Evolutionary conservation across 192 early-diverging fungal species (phyloP).

Genomic region (Pilobolus umbonatus): DNA sequence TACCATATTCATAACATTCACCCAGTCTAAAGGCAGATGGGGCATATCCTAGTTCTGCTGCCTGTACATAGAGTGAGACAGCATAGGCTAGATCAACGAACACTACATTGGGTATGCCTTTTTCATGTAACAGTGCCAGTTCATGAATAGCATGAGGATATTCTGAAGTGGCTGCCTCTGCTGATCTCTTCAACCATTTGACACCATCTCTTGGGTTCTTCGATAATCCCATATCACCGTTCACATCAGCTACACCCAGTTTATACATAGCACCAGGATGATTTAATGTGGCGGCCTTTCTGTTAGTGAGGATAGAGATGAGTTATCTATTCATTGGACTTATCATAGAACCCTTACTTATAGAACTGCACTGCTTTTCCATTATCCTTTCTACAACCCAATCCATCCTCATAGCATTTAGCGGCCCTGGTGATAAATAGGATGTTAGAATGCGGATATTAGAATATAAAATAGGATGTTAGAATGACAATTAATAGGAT

Average conservation of each 20-base stretch:
- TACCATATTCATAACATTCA: constrained; percentile 62
- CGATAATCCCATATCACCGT: constrained; percentile 53
- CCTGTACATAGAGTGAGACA: constrained; percentile 54
- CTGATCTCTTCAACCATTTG: constrained; percentile 57
- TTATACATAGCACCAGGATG: constrained; percentile 66
- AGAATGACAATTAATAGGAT: background rate
- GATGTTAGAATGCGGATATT: too few relatives aligned
- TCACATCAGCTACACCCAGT: constrained; percentile 54
- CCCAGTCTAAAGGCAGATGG: constrained; percentile 57
- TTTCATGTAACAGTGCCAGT: constrained; percentile 52
- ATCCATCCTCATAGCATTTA: constrained; percentile 60
- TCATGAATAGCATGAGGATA: constrained; percentile 60
- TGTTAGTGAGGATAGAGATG: too few relatives aligned
- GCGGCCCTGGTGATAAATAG: constrained; percentile 36
- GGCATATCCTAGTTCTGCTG: constrained; percentile 60
- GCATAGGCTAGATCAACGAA: constrained; percentile 63
- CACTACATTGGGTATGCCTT: constrained; percentile 53
- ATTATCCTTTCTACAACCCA: constrained; percentile 54
- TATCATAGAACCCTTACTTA: constrained; percentile 35
- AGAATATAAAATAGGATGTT: too few relatives aligned
- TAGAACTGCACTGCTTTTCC: constrained; percentile 69
- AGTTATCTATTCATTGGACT: too few relatives aligned
- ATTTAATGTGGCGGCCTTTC: constrained; percentile 62
- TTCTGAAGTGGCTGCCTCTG: constrained; percentile 51
- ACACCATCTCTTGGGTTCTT: constrained; percentile 55